Conservation (phyloP, 2,329 filamentous ascomycete genomes). For the Diplodia corticola region DNA sequence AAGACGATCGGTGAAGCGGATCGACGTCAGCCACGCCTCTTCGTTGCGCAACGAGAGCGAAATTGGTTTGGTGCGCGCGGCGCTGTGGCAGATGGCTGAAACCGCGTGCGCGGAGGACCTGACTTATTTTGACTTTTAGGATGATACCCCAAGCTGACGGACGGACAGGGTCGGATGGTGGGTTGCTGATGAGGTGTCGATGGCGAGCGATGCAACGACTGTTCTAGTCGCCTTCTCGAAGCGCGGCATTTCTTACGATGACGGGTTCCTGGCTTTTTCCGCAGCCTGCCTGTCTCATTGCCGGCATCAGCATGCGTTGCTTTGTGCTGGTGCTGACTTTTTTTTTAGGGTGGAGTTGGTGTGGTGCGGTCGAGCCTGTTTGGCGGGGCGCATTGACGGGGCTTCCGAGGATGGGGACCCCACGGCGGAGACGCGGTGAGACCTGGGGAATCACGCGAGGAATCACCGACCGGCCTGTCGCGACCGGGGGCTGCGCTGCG, state of each 20-base stretch:
- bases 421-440: conserved; percentile 8
- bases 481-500: not conserved
- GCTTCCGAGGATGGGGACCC: not conserved
- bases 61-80: not conserved
- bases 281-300: too few species aligned
- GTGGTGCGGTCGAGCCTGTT: not conserved
- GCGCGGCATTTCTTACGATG: not conserved
- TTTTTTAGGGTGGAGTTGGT: not conserved
- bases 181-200: not conserved
- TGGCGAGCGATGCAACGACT: not conserved
- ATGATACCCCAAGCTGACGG: not conserved
- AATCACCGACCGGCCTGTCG: not conserved
- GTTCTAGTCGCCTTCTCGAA: not conserved
- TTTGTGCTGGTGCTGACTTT: not conserved
- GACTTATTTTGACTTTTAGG: not conserved
- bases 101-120: not conserved
- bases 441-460: conserved; percentile 16
- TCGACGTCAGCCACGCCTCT: not conserved
- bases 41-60: too few species aligned
- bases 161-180: not conserved
- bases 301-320: not conserved
- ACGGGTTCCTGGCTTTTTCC: not conserved
- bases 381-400: not conserved
- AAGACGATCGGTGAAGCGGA: not conserved
- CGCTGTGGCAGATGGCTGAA: not conserved